Evolutionary conservation across 306 rosid species (phyloP).

Genomic region (Rosa persica): DNA sequence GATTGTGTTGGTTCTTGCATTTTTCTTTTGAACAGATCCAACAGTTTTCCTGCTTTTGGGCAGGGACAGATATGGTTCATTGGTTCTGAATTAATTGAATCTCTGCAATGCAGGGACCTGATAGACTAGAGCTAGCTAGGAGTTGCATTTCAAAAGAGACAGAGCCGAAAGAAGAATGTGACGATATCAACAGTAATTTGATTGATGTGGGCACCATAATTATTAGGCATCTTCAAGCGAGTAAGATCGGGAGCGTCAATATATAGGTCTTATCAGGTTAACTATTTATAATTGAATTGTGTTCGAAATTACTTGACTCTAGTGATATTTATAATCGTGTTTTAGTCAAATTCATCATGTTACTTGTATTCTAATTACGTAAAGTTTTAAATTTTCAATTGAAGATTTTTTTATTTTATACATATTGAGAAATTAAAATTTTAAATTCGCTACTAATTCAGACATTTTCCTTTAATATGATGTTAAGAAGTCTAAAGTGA

Average conservation of each 20-base stretch:
- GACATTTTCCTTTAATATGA: too few relatives aligned
- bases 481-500: background rate
- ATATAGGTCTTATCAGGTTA: background rate
- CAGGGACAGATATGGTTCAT: background rate
- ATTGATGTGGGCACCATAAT: constrained; percentile 21
- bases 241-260: background rate
- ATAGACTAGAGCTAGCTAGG: background rate
- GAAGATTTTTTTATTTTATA: too few relatives aligned
- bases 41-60: background rate
- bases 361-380: too few relatives aligned
- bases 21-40: background rate
- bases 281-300: background rate
- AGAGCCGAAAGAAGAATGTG: constrained; percentile 63
- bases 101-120: constrained; percentile 9
- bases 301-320: background rate
- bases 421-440: too few relatives aligned
- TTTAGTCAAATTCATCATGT: background rate
- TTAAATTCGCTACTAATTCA: background rate
- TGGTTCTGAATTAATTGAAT: background rate
- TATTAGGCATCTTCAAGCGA: background rate
- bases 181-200: constrained; percentile 19
- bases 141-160: constrained; percentile 18
- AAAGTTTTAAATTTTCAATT: too few relatives aligned
- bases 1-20: background rate
- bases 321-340: background rate